Conservation (phyloP, 768 basidiomycete genomes). For the Russula sp. region DNA sequence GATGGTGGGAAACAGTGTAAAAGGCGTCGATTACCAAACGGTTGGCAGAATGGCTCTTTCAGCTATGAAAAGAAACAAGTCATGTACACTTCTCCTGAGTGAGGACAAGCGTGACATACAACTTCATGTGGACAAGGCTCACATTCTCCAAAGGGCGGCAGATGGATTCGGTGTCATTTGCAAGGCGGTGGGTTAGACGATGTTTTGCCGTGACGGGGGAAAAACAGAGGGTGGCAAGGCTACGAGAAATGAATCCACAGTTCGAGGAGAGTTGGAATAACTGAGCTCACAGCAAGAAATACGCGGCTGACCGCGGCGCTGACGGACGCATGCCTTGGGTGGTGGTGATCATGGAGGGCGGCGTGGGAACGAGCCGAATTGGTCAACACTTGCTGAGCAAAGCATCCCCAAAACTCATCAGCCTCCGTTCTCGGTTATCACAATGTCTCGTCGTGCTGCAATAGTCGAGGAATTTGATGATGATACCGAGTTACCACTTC, state of each 20-base stretch:
- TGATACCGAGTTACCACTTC: constrained; percentile 87
- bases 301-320: constrained; percentile 5
- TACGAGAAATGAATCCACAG: constrained; percentile 4
- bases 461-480: constrained; percentile 87
- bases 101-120: constrained; percentile 34
- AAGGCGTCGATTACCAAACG: constrained; percentile 90
- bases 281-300: constrained; percentile 17
- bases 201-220: constrained; percentile 16
- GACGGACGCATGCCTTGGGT: constrained; percentile 10
- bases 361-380: constrained; percentile 23
- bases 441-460: constrained; percentile 69
- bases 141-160: constrained; percentile 37
- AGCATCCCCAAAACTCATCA: neutral
- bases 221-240: constrained; percentile 18
- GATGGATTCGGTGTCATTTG: constrained; percentile 29
- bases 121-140: constrained; percentile 45
- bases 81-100: constrained; percentile 5
- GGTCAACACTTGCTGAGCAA: neutral
- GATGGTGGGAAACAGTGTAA: constrained; percentile 66
- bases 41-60: constrained; percentile 86
- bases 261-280: neutral
- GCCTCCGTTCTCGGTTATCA: neutral
- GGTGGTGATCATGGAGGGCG: constrained; percentile 16
- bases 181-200: constrained; percentile 2
- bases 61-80: constrained; percentile 46